Base-by-base conservation (phyloP, 2,329 filamentous ascomycete genomes). In the Venturia aucupariae region DNA sequence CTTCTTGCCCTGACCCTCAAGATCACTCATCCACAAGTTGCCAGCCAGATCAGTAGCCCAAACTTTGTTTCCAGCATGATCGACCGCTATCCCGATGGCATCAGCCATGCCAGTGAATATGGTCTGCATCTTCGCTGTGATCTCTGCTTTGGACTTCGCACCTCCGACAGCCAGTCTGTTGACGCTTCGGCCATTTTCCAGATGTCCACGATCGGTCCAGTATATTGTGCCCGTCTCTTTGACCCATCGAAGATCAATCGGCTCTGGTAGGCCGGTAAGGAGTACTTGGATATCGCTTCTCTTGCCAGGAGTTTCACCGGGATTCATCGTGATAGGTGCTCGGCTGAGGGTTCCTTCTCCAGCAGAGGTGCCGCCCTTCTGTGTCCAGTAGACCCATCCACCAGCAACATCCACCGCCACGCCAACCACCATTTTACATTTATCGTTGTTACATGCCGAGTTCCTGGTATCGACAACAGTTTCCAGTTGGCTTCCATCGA, bases 301-400 rank as follows among this genome's bases (percentile, higher is more conserved):
- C 17, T 42, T 32, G 19, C 8, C 44, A 8, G 64, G 32, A 13
- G 35, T n/a, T 41, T 48, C 32, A 5, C 60, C 44, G 15, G 27
- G 44, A 11, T 38, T 41, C 1, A 65, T 27, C 4, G 30, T n/a
- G n/a, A 57, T 57, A 7, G 46, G 46, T 4, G 62, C 62, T 19
- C 64, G 64, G 38, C 55, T 44, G 17, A 65, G 39, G 24, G 35
- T 30, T 30, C 64, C 64, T 57, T 62, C 35, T 13, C 5, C 17
- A n/a, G 32, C 64, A 38, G 32, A 38, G 22, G 13, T 30, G 22
- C 39, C 39, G 11, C 64, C 64, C 44, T 65, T 65, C 54, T 65
- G 64, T 44, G 64, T 65, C 64, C 64, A 65, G 60, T 65, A 65
- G 30, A 64, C 63, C 41, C 30, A 62, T 22, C 60, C 60, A 39